These are phyloP conservation scores for Candida wancherniae DNA, from an alignment of 805 yeast species.

Conservation along the genomic window DNA sequence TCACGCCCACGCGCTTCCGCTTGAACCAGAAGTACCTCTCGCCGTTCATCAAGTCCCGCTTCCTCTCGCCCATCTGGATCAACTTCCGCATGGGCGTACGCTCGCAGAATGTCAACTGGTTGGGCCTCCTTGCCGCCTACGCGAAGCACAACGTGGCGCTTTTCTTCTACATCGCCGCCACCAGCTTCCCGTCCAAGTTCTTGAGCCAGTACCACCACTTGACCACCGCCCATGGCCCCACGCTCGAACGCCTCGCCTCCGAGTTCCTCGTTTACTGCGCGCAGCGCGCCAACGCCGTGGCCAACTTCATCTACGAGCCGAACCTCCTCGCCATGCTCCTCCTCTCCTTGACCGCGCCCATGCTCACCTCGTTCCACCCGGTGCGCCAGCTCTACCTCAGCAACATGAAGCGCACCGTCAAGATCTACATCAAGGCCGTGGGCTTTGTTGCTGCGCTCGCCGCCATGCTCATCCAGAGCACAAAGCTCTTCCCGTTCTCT, in stretches of 20 bases:
- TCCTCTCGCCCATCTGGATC: slow-evolving; percentile 40
- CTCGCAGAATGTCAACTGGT: slow-evolving; percentile 24
- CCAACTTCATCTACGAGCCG: slow-evolving; percentile 34
- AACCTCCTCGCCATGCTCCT: slow-evolving; percentile 32
- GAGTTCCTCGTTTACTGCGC: slow-evolving; percentile 18
- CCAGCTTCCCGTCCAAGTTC: slow-evolving; percentile 20
- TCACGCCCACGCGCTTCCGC: slow-evolving; percentile 35
- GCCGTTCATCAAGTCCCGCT: slow-evolving; percentile 23
- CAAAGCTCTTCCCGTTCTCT: slow-evolving; percentile 1
- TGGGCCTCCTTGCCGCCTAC: slow-evolving; percentile 25
- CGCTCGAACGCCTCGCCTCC: slow-evolving; percentile 1
- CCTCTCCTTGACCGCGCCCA: slow-evolving; percentile 31
- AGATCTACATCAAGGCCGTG: slow-evolving; percentile 30
- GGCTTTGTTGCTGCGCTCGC: slow-evolving; percentile 32
- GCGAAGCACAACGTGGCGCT: slow-evolving; percentile 22
- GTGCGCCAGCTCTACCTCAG: slow-evolving; percentile 11
- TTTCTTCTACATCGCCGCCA: slow-evolving; percentile 15
- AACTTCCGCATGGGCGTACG: slow-evolving; percentile 29
- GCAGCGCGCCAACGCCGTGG: slow-evolving; percentile 26
- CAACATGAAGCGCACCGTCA: slow-evolving; percentile 25
- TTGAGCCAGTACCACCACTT: slow-evolving; percentile 23
- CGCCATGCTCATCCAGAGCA: slow-evolving; percentile 22
- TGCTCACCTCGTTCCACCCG: slow-evolving; percentile 15
- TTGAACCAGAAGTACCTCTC: slow-evolving; percentile 35
- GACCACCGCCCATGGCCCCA: slow-evolving; percentile 11